These are phyloP conservation scores for Fonticula alba DNA, from an alignment of 78 protist species.

Conservation along the genomic window DNA sequence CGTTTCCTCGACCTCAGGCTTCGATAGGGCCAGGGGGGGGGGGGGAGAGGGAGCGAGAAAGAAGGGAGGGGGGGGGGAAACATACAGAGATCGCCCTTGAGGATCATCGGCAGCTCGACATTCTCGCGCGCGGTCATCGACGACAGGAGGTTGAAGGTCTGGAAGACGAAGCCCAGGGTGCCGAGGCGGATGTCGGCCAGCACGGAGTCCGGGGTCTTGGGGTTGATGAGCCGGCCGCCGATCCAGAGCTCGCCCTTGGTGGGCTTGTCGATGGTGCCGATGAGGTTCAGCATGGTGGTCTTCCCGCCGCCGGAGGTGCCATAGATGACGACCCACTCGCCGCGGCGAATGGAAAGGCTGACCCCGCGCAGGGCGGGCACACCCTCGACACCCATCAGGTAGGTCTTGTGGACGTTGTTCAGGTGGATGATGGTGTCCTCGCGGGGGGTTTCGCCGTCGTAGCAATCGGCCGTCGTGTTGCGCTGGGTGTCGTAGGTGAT, in stretches of 20 bases:
- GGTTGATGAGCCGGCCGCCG: background rate
- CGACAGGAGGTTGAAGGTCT: conserved; percentile 75
- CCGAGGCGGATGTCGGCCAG: conserved; percentile 54
- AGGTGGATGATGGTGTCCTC: conserved; percentile 27
- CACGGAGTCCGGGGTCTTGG: conserved; percentile 44
- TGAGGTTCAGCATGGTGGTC: conserved; percentile 69
- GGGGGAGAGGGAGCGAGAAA: too few relatives aligned
- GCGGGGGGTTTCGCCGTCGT: too few relatives aligned
- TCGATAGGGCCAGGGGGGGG: too few relatives aligned
- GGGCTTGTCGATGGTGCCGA: conserved; percentile 85
- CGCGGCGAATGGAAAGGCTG: conserved; percentile 35
- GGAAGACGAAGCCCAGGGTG: background rate
- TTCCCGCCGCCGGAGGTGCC: conserved; percentile 90
- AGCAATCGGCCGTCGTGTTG: too few relatives aligned
- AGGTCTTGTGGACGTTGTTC: conserved; percentile 82
- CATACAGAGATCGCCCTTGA: conserved; percentile 51
- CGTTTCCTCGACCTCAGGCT: too few relatives aligned
- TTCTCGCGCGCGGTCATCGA: conserved; percentile 77
- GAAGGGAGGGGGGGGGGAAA: too few relatives aligned
- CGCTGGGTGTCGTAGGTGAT: too few relatives aligned
- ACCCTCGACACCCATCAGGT: conserved; percentile 84
- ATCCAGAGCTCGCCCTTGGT: conserved; percentile 65
- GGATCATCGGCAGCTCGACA: conserved; percentile 82
- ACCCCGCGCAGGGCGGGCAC: conserved; percentile 90
- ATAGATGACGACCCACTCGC: conserved; percentile 69